phyloP scores from a whole-genome alignment of 495 filamentous ascomycete species.

The Tuber microsphaerosporum region DNA sequence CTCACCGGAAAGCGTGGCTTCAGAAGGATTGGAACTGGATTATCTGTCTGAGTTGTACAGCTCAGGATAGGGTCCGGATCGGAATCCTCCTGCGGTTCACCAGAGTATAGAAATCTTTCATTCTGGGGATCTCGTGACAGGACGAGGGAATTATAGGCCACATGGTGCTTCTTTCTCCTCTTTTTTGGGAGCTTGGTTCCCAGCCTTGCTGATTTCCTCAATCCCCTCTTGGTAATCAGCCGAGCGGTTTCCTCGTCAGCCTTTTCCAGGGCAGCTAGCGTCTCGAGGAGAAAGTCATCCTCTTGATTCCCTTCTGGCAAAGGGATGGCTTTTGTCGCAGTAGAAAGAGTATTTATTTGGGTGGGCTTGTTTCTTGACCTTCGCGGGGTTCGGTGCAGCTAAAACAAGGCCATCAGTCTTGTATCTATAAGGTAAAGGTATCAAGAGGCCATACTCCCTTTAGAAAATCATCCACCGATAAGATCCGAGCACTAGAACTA shows the following conservation, averaged over 20 bases:
- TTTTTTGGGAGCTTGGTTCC: constrained; percentile 7
- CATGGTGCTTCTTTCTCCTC: constrained; percentile 26
- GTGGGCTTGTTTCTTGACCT: constrained; percentile 9
- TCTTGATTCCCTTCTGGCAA: neutral
- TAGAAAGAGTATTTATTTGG: neutral
- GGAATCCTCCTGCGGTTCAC: constrained; percentile 7
- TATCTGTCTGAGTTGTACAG: neutral
- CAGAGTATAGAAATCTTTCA: constrained; percentile 9
- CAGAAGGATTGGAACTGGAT: neutral
- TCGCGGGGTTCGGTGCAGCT: constrained; percentile 16
- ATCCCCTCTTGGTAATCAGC: constrained; percentile 7
- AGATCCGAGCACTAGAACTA: neutral
- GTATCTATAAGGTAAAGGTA: neutral
- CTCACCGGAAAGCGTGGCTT: constrained; percentile 26
- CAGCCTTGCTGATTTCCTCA: constrained; percentile 5
- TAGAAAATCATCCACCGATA: constrained; percentile 19
- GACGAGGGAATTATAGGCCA: constrained; percentile 26
- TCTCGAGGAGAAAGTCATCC: constrained; percentile 19
- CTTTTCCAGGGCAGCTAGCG: constrained; percentile 11
- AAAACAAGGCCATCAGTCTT: neutral
- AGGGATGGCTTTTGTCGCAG: neutral
- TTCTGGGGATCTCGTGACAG: constrained; percentile 20
- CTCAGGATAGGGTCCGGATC: neutral
- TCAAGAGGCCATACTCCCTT: constrained; percentile 15
- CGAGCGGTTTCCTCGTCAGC: neutral